Conservation (phyloP, 768 basidiomycete genomes). For the Rhizopogon salebrosus region DNA sequence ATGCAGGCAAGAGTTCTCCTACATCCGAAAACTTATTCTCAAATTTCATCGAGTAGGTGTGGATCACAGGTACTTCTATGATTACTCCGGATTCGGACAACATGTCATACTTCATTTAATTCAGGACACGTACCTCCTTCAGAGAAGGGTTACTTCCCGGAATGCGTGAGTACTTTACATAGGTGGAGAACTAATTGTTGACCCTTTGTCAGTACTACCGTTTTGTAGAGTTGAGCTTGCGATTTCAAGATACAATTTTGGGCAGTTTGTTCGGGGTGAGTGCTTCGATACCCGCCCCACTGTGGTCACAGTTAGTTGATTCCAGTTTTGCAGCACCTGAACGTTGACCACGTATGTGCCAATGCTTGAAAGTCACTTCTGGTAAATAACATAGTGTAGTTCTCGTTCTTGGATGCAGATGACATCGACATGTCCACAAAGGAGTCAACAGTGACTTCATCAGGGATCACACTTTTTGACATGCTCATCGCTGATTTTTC, state of each 20-base stretch:
- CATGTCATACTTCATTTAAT: neutral
- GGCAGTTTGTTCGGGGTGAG: constrained; percentile 81
- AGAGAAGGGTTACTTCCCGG: constrained; percentile 72
- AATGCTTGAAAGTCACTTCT: constrained; percentile 4
- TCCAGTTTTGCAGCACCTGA: constrained; percentile 56
- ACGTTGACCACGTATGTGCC: constrained; percentile 65
- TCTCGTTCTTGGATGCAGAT: constrained; percentile 48
- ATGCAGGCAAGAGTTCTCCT: constrained; percentile 55
- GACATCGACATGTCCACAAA: constrained; percentile 44
- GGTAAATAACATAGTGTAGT: constrained; percentile 28
- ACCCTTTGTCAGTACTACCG: constrained; percentile 44
- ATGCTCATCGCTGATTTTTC: constrained; percentile 61
- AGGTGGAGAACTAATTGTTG: neutral
- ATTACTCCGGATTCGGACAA: neutral
- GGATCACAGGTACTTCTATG: constrained; percentile 34
- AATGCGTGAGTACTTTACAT: constrained; percentile 56
- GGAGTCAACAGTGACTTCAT: neutral
- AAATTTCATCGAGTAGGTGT: constrained; percentile 29
- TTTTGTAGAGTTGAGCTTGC: constrained; percentile 64
- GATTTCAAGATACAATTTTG: constrained; percentile 83
- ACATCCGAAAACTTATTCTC: neutral
- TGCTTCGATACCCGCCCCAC: constrained; percentile 24
- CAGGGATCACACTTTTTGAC: constrained; percentile 21
- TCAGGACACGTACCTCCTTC: constrained; percentile 85
- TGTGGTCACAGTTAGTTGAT: constrained; percentile 7